Percentiles rank a stretch among this genome's conserved stretches.
Conservation (phyloP, 108 stramenopile species). For the Cyclotella atomus region DNA sequence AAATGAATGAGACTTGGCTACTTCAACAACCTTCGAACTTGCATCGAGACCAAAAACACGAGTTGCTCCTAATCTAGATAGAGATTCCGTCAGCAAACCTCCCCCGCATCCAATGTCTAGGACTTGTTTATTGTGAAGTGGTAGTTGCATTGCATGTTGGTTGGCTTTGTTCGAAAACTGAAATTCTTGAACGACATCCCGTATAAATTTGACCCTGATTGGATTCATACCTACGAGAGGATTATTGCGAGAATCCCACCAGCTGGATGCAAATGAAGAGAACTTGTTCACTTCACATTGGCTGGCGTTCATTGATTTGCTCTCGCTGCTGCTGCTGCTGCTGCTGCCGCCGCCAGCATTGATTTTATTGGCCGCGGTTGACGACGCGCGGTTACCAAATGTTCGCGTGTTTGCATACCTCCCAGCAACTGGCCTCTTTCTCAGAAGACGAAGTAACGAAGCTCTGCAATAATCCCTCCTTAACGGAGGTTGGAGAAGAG, state of each 20-base stretch:
- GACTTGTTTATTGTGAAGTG: conserved; percentile 19
- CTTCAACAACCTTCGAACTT: conserved; percentile 59
- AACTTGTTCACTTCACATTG: conserved; percentile 73
- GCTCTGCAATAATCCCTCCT: too few species aligned
- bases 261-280: conserved; percentile 56
- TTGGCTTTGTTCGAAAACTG: too few species aligned
- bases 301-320: conserved; percentile 1
- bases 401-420: too few species aligned
- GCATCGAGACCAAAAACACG: conserved; percentile 89
- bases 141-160: conserved; percentile 1
- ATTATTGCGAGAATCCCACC: conserved; percentile 82
- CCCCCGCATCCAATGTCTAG: conserved; percentile 95
- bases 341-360: too few species aligned
- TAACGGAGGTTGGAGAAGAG: too few species aligned
- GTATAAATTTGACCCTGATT: conserved; percentile 70
- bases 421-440: too few species aligned
- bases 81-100: conserved; percentile 86
- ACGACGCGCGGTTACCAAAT: too few species aligned
- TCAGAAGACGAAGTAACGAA: too few species aligned
- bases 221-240: conserved; percentile 85
- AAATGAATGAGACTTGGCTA: conserved; percentile 61
- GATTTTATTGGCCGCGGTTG: too few species aligned
- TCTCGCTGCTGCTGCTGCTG: not conserved
- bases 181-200: conserved; percentile 14
- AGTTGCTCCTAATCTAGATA: conserved; percentile 83